phyloP scores from a whole-genome alignment of 1,284 basidiomycete genomes.

The Phlebopus sp. region DNA sequence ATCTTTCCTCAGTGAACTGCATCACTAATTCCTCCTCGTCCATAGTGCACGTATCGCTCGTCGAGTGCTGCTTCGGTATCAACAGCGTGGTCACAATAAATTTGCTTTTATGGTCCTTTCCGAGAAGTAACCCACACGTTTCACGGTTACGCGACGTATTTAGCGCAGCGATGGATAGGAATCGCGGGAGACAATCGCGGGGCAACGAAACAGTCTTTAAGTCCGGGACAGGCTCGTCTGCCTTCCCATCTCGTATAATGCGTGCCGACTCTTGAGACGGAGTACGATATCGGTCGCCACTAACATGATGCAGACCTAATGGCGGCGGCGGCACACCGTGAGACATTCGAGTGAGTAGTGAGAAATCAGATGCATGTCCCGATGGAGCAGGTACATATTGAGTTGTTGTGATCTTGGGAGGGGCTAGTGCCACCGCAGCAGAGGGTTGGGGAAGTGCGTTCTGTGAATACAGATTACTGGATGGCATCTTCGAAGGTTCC shows the following conservation, averaged over 20 bases:
- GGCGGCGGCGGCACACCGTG: conserved; percentile 21
- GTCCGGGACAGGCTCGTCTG: conserved; percentile 30
- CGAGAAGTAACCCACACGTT: conserved; percentile 65
- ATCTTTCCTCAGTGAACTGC: conserved; percentile 74
- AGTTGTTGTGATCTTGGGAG: conserved; percentile 2
- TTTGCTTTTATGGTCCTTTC: conserved; percentile 53
- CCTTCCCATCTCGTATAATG: conserved; percentile 23
- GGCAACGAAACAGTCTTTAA: conserved; percentile 68
- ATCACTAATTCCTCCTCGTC: conserved; percentile 84
- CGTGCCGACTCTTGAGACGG: conserved; percentile 30
- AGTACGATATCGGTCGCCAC: conserved; percentile 25
- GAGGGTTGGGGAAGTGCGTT: conserved; percentile 34
- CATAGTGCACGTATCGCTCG: conserved; percentile 86
- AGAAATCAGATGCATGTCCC: conserved; percentile 10
- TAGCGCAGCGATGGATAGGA: conserved; percentile 63
- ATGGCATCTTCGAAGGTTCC: conserved; percentile 28
- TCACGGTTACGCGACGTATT: conserved; percentile 63
- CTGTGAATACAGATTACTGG: conserved; percentile 31
- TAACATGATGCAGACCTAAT: conserved; percentile 19
- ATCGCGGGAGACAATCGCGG: conserved; percentile 64
- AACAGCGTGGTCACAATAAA: conserved; percentile 73
- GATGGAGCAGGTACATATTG: conserved; percentile 14
- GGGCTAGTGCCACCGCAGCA: conserved; percentile 10
- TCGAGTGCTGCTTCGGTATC: conserved; percentile 81
- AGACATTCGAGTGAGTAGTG: conserved; percentile 19